These are phyloP conservation scores for Colletotrichum karsti DNA, from an alignment of 2,329 filamentous ascomycete species.

Conservation along the genomic window DNA sequence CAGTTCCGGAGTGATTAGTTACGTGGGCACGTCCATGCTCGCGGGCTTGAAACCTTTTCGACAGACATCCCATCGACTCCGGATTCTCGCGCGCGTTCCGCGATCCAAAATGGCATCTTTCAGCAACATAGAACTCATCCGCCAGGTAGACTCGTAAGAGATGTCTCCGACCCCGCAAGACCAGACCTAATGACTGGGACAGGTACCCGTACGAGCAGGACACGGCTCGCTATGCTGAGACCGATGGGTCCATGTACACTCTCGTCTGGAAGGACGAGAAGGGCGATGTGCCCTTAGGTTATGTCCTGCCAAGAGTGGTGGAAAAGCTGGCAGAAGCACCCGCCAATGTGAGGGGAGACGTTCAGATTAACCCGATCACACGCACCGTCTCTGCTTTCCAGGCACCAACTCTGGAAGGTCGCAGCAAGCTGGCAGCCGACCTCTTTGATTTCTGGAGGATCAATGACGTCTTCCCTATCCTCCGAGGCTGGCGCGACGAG, in stretches of 20 bases:
- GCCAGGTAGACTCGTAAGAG: conserved; percentile 63
- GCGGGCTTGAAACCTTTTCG: neutral
- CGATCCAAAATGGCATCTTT: conserved; percentile 33
- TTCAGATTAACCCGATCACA: conserved; percentile 66
- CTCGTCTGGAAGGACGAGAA: conserved; percentile 69
- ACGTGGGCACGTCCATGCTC: neutral
- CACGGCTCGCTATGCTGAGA: conserved; percentile 61
- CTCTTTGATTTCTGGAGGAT: conserved; percentile 75
- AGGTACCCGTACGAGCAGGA: conserved; percentile 83
- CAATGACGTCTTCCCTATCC: conserved; percentile 76
- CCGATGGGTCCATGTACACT: conserved; percentile 72
- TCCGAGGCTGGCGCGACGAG: conserved; percentile 84
- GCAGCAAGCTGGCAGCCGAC: conserved; percentile 63
- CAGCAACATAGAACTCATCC: conserved; percentile 60
- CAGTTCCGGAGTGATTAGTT: too few relatives aligned
- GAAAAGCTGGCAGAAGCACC: conserved; percentile 58
- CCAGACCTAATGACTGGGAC: conserved; percentile 10
- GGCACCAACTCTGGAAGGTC: conserved; percentile 66
- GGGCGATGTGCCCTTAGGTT: conserved; percentile 72
- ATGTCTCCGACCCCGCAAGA: neutral
- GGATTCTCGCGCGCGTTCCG: conserved; percentile 17
- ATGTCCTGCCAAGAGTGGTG: conserved; percentile 61
- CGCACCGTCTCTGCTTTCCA: conserved; percentile 72
- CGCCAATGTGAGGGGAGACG: conserved; percentile 59
- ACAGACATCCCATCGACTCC: neutral